These are phyloP conservation scores for Sporodiniella umbellata DNA, from an alignment of 371 early-diverging fungal genomes.

Conservation along the genomic window DNA sequence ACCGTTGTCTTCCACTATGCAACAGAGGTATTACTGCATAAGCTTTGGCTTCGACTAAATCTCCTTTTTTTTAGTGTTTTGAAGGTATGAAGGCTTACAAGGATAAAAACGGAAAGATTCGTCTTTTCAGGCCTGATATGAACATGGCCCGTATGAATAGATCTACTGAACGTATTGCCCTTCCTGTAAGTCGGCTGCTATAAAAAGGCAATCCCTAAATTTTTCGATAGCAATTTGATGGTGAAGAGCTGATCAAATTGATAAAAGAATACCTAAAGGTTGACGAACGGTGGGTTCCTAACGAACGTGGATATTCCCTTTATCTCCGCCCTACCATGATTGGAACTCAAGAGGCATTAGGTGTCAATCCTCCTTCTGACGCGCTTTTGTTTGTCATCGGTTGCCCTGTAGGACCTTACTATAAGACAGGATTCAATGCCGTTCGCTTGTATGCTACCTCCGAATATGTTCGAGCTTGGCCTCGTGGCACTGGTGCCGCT, in stretches of 20 bases:
- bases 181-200: constrained; percentile 60
- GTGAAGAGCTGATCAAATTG: constrained; percentile 76
- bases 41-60: not conserved
- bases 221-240: constrained; percentile 65
- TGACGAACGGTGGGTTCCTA: constrained; percentile 88
- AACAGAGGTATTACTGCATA: constrained; percentile 51
- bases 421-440: constrained; percentile 89
- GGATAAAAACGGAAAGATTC: constrained; percentile 75
- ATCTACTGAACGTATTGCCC: constrained; percentile 74
- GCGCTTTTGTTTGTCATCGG: constrained; percentile 88
- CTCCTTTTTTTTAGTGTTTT: constrained; percentile 67
- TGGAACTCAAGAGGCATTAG: constrained; percentile 83
- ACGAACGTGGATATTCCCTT: constrained; percentile 89
- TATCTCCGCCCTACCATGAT: constrained; percentile 96
- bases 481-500: constrained; percentile 92
- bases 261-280: constrained; percentile 82
- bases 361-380: constrained; percentile 68
- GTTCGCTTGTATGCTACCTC: constrained; percentile 83
- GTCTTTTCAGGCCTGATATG: constrained; percentile 88
- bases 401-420: constrained; percentile 97
- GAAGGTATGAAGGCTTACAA: constrained; percentile 94
- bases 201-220: not conserved
- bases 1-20: constrained; percentile 93
- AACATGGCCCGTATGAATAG: constrained; percentile 83
- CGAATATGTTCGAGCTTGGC: constrained; percentile 92